Conservation (phyloP, 1,284 basidiomycete species). For the Melampsora occidentalis region DNA sequence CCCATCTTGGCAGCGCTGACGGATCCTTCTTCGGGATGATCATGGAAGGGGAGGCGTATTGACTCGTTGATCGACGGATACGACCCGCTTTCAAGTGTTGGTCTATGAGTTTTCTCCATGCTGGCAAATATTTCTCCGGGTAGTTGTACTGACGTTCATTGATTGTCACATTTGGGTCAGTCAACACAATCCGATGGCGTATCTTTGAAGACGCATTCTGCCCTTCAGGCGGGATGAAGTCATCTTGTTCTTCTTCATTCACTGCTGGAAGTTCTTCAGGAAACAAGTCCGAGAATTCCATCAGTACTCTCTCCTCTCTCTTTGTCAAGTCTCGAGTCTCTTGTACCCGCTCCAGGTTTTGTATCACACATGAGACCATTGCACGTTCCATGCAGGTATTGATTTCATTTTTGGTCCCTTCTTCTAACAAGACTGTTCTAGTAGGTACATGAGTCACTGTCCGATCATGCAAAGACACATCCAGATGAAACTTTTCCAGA, state of each 20-base stretch:
- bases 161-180: constrained; percentile 5
- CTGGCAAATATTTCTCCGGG: constrained; percentile 25
- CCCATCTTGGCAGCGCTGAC: constrained; percentile 32
- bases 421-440: too few species aligned
- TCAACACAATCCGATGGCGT: constrained; percentile 8
- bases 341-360: too few species aligned
- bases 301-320: neutral
- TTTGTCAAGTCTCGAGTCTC: too few species aligned
- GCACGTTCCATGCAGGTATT: too few species aligned
- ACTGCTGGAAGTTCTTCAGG: neutral
- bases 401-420: too few species aligned
- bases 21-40: constrained; percentile 45
- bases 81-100: constrained; percentile 35
- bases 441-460: neutral
- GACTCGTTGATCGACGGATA: constrained; percentile 44
- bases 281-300: neutral
- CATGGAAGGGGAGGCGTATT: constrained; percentile 8
- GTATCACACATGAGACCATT: too few species aligned
- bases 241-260: neutral
- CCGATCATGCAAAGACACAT: neutral
- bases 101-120: constrained; percentile 39
- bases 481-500: neutral
- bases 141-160: constrained; percentile 34
- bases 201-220: neutral
- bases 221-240: neutral